A percentile compares a stretch with the other conserved stretches of the same genome.
These are phyloP conservation scores for Fusarium mundagurra DNA, from an alignment of 2,329 filamentous ascomycete genomes.

Conservation along the genomic window DNA sequence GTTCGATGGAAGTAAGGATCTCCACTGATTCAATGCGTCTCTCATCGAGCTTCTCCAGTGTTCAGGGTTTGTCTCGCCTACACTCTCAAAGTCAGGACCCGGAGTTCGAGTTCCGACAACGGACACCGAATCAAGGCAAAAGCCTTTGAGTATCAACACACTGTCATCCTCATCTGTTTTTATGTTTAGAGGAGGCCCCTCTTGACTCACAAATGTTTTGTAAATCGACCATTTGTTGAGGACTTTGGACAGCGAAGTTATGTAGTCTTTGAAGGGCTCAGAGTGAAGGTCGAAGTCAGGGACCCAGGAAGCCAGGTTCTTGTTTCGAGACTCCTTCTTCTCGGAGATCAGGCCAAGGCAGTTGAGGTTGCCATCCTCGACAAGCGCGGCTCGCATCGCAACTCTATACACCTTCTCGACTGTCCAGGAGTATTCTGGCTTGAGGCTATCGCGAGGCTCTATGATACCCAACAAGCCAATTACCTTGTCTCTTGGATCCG, in stretches of 20 bases:
- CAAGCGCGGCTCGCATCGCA: neutral
- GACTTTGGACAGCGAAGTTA: slow-evolving; percentile 3
- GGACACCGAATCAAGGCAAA: neutral
- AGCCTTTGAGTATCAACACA: neutral
- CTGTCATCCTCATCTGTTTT: neutral
- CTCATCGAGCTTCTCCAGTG: neutral
- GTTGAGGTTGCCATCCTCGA: neutral
- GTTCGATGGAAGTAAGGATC: neutral
- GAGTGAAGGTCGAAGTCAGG: neutral
- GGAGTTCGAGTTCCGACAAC: neutral
- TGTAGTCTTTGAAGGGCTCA: neutral
- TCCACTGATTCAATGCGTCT: neutral
- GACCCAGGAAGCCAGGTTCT: neutral
- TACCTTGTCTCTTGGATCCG: neutral
- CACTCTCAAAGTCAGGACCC: neutral
- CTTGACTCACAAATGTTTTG: neutral
- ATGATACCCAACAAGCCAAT: neutral
- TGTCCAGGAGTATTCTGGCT: slow-evolving; percentile 9
- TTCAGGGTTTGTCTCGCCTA: neutral
- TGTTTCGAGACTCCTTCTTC: neutral
- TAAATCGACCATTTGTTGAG: neutral
- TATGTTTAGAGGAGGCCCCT: neutral
- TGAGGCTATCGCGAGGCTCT: neutral
- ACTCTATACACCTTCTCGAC: slow-evolving; percentile 9
- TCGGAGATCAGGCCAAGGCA: slow-evolving; percentile 11